phyloP scores from a whole-genome alignment of 2,329 filamentous ascomycete genomes.

The Trichophyton equinum region DNA sequence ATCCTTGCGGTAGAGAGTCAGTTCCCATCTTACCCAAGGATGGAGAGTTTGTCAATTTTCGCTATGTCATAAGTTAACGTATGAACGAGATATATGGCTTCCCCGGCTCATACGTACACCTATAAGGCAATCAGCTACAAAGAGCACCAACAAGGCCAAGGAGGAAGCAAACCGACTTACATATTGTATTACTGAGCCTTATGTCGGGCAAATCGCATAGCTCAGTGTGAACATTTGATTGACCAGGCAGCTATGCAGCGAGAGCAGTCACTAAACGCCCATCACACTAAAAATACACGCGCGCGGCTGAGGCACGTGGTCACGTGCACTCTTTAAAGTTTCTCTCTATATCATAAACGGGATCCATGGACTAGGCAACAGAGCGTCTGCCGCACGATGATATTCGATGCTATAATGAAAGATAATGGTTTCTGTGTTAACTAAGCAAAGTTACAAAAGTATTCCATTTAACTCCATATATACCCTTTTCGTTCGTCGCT shows the following conservation, averaged over 20 bases:
- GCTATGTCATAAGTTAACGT: constrained; percentile 36
- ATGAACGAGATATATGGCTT: not conserved
- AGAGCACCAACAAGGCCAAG: not conserved
- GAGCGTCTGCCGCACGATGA: not conserved
- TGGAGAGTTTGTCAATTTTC: constrained; percentile 78
- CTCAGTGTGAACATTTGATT: not conserved
- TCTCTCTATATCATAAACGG: not conserved
- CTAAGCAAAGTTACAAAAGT: not conserved
- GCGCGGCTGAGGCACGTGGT: not conserved
- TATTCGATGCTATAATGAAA: not conserved
- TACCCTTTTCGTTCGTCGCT: not conserved
- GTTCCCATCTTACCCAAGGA: constrained; percentile 49
- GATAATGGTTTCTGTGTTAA: not conserved
- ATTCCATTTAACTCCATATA: not conserved
- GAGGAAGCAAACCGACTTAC: constrained; percentile 5
- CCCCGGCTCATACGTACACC: constrained; percentile 11
- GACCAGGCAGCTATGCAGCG: not conserved
- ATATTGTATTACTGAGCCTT: constrained; percentile 6
- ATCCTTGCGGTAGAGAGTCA: not conserved
- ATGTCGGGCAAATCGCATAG: not conserved
- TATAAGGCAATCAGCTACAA: constrained; percentile 2
- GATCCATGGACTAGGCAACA: not conserved
- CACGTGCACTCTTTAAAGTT: not conserved
- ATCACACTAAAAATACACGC: not conserved
- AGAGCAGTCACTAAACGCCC: not conserved